These are phyloP conservation scores for Lactarius pseudohatsudake DNA, from an alignment of 768 basidiomycete species.

Conservation along the genomic window DNA sequence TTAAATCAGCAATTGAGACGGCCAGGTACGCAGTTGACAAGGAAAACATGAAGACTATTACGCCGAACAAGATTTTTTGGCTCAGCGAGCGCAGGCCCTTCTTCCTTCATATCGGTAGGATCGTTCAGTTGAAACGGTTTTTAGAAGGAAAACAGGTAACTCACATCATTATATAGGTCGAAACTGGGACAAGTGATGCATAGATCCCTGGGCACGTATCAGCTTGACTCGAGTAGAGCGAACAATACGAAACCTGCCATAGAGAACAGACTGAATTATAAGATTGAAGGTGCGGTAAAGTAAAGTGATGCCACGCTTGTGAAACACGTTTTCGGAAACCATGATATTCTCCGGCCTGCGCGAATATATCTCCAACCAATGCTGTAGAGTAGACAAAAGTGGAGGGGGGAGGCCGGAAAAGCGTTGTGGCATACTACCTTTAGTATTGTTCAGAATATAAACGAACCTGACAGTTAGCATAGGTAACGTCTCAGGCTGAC, in stretches of 20 bases:
- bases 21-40: constrained; percentile 15
- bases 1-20: not conserved
- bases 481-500: no score
- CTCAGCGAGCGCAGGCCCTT: not conserved
- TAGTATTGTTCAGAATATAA: no score
- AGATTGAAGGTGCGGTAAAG: not conserved
- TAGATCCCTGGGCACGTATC: constrained; percentile 6
- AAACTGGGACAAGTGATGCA: constrained; percentile 13
- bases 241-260: not conserved
- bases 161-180: constrained; percentile 11
- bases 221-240: not conserved
- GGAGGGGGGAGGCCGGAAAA: not conserved
- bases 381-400: not conserved
- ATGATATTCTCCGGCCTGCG: not conserved
- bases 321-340: not conserved
- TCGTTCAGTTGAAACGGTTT: not conserved
- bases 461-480: no score
- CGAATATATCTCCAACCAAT: not conserved
- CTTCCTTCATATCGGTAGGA: not conserved
- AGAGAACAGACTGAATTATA: not conserved
- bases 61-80: not conserved
- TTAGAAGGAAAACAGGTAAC: not conserved
- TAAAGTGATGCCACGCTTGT: not conserved
- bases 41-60: constrained; percentile 7
- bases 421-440: no score